phyloP scores from a whole-genome alignment of 2,329 filamentous ascomycete species.

The Xylariaceae sp. region DNA sequence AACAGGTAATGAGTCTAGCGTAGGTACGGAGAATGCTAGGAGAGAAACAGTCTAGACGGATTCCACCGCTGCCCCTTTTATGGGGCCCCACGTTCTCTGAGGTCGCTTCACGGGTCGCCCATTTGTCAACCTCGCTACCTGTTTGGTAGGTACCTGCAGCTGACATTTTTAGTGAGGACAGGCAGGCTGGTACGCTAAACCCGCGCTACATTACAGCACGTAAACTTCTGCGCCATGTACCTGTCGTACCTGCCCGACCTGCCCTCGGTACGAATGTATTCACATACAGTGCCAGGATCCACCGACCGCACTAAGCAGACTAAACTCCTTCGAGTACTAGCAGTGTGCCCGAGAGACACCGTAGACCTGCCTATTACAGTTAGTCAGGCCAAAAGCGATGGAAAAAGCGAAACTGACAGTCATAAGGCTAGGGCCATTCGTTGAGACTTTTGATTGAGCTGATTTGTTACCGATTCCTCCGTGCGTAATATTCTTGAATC shows the following conservation, averaged over 20 bases:
- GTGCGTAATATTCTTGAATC: background rate
- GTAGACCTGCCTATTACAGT: background rate
- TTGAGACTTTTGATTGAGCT: background rate
- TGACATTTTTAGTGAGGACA: background rate
- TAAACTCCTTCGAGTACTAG: background rate
- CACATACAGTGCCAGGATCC: background rate
- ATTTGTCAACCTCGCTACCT: background rate
- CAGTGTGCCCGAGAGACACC: background rate
- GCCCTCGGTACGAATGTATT: no score
- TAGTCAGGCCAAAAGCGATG: background rate
- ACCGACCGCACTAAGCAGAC: background rate
- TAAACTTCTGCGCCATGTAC: no score
- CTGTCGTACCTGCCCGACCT: no score
- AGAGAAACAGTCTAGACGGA: background rate
- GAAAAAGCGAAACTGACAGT: background rate
- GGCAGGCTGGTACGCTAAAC: background rate
- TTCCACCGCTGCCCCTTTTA: slow-evolving; percentile 11
- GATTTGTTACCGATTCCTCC: background rate
- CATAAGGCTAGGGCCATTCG: background rate
- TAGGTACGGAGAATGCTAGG: background rate
- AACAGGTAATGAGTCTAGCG: background rate
- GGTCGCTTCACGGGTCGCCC: background rate
- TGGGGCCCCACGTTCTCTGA: slow-evolving; percentile 6
- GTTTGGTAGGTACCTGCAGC: background rate
- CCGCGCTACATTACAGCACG: no score